Percentiles rank a stretch among this genome's conserved stretches.
Conservation (phyloP, 139 green algal genomes). For the Chlamydomonas urium region DNA sequence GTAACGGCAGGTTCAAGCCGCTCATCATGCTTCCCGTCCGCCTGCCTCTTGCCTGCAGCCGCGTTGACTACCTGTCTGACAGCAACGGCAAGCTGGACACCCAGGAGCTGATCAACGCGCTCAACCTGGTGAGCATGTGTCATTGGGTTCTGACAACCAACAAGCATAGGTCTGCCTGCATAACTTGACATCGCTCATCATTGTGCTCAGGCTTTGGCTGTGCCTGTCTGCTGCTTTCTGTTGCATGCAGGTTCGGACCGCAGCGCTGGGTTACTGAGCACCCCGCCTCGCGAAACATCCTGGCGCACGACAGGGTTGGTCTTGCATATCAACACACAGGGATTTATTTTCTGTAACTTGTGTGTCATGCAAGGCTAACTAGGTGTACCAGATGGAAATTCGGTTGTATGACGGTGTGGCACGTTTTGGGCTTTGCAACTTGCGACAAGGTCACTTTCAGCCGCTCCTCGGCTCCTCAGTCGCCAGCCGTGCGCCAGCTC, state of each 20-base stretch:
- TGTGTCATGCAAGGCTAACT: no score
- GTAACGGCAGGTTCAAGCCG: background rate
- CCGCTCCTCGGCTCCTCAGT: no score
- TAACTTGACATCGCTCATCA: background rate
- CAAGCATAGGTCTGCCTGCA: background rate
- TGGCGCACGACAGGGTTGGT: no score
- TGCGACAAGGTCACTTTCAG: no score
- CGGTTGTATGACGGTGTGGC: no score
- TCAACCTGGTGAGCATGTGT: constrained; percentile 14
- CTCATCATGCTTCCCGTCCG: background rate
- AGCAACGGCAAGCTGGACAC: constrained; percentile 15
- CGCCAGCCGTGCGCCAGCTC: no score
- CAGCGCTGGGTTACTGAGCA: constrained; percentile 40
- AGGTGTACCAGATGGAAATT: no score
- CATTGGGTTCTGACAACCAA: background rate
- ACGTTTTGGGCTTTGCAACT: no score
- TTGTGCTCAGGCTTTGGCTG: background rate
- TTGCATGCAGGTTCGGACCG: constrained; percentile 15
- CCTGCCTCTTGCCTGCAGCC: background rate
- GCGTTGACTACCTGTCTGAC: constrained; percentile 34
- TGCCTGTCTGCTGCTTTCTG: background rate
- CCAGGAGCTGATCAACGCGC: constrained; percentile 14
- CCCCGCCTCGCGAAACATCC: no score
- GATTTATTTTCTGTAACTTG: no score
- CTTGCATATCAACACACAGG: no score